Evolutionary conservation across 306 rosid genomes (phyloP).

Genomic region (Arachis hypogaea): DNA sequence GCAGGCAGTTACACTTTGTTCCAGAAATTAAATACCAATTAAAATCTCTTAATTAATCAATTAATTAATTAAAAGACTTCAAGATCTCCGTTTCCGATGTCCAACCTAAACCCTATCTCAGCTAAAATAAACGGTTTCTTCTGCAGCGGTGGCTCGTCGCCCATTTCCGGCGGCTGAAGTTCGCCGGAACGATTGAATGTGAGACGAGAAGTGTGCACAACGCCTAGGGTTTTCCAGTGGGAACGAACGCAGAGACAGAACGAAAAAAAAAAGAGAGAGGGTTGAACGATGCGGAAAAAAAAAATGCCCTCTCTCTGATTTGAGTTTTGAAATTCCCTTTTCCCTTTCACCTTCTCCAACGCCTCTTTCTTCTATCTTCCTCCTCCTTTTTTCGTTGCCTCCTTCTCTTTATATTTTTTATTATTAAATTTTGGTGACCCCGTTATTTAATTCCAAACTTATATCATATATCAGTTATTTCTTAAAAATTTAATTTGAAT

Average conservation of each 20-base stretch:
- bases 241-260: not conserved
- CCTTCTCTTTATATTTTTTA: not conserved
- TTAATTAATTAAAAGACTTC: not conserved
- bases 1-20: conserved; percentile 34
- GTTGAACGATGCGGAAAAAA: conserved; percentile 14
- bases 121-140: conserved; percentile 29
- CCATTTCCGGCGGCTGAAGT: conserved; percentile 49
- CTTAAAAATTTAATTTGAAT: no score
- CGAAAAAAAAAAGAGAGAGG: not conserved
- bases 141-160: conserved; percentile 41
- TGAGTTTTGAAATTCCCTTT: conserved; percentile 33
- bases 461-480: not conserved
- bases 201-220: conserved; percentile 32
- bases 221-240: conserved; percentile 46
- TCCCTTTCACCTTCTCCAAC: conserved; percentile 42
- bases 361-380: conserved; percentile 17
- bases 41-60: conserved; percentile 29
- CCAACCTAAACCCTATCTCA: conserved; percentile 57
- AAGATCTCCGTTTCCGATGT: conserved; percentile 44
- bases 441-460: not conserved
- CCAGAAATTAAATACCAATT: not conserved
- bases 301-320: conserved; percentile 36
- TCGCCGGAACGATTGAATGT: conserved; percentile 37
- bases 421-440: no score
- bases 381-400: not conserved